phyloP scores from a whole-genome alignment of 1,284 basidiomycete genomes.

The Leccinum pachyderme region DNA sequence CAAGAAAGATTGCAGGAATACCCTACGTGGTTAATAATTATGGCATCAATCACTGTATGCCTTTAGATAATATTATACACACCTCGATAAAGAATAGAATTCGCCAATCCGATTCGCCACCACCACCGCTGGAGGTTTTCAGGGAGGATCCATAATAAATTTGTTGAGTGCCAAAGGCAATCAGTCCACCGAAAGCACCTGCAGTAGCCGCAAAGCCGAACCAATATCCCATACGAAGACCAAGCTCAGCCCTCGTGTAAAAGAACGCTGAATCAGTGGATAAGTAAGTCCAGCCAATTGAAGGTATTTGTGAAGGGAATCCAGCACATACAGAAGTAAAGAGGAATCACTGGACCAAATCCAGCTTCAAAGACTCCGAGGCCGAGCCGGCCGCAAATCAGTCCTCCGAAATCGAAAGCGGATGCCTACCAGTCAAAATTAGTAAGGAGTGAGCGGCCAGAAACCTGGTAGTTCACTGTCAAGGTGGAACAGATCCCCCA shows the following conservation, averaged over 20 bases:
- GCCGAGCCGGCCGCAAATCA: conserved; percentile 56
- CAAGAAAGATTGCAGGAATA: conserved; percentile 68
- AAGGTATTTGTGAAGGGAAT: neutral
- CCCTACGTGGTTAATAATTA: conserved; percentile 41
- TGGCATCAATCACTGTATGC: neutral
- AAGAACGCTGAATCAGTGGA: conserved; percentile 52
- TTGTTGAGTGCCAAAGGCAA: conserved; percentile 72
- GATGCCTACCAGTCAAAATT: conserved; percentile 45
- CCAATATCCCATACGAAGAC: conserved; percentile 74
- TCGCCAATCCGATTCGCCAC: conserved; percentile 49
- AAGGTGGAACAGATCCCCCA: conserved; percentile 72
- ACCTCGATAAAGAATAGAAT: conserved; percentile 81
- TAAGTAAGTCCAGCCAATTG: neutral
- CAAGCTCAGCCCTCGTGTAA: conserved; percentile 72
- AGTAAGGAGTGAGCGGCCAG: neutral
- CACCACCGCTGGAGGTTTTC: conserved; percentile 21
- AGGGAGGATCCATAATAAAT: conserved; percentile 36
- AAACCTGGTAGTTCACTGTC: conserved; percentile 43
- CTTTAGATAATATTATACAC: neutral
- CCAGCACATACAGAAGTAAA: conserved; percentile 64
- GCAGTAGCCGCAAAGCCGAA: conserved; percentile 79
- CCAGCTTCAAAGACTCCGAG: conserved; percentile 73
- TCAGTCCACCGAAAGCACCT: conserved; percentile 76
- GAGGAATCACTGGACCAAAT: conserved; percentile 70
- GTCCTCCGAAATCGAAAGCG: conserved; percentile 55